Conservation (phyloP, 2,329 filamentous ascomycete species). For the Alternaria dauci region DNA sequence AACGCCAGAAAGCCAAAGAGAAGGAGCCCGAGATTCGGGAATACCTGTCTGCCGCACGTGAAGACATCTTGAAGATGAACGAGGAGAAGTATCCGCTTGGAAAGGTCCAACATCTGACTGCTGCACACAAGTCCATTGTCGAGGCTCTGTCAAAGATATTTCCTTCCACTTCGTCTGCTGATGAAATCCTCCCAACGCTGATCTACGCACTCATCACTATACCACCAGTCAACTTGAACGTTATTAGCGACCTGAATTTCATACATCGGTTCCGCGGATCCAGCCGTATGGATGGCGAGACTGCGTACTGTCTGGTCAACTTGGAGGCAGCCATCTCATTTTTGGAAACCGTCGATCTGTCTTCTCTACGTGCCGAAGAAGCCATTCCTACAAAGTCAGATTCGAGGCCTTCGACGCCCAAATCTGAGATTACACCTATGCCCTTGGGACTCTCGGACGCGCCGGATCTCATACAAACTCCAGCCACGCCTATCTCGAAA, state of each 20-base stretch:
- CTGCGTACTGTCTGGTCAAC: constrained; percentile 95
- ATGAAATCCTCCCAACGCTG: constrained; percentile 95
- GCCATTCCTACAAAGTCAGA: constrained; percentile 63
- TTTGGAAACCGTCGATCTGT: constrained; percentile 91
- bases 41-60: constrained; percentile 72
- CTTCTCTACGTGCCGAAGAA: constrained; percentile 85
- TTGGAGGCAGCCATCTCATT: constrained; percentile 95
- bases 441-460: constrained; percentile 50
- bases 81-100: constrained; percentile 86
- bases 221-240: constrained; percentile 82
- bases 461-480: constrained; percentile 50
- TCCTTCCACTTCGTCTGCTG: constrained; percentile 83
- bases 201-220: constrained; percentile 96
- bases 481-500: constrained; percentile 45
- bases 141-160: constrained; percentile 76
- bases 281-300: constrained; percentile 87
- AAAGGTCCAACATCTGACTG: constrained; percentile 87
- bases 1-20: constrained; percentile 63
- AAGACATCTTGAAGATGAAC: constrained; percentile 81
- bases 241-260: constrained; percentile 94
- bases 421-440: constrained; percentile 51
- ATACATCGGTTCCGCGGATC: constrained; percentile 90
- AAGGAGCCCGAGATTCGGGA: constrained; percentile 72
- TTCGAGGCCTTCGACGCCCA: constrained; percentile 58
- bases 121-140: constrained; percentile 92